These are phyloP conservation scores for Verticillium klebahnii DNA, from an alignment of 2,329 filamentous ascomycete species.

Conservation along the genomic window DNA sequence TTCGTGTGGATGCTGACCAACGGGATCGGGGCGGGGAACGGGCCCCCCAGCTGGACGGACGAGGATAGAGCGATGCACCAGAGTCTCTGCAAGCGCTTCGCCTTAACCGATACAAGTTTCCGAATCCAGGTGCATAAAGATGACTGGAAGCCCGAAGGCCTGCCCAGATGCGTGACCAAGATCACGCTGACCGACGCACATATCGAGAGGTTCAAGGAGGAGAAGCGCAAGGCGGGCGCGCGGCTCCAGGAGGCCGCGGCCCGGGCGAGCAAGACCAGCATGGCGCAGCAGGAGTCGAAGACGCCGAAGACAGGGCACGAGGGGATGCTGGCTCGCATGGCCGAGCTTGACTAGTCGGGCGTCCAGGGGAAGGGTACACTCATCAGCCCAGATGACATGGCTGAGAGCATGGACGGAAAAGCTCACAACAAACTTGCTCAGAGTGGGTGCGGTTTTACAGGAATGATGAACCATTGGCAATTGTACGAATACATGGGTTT, in stretches of 20 bases:
- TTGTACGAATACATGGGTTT: background rate
- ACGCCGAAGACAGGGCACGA: background rate
- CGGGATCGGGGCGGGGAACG: background rate
- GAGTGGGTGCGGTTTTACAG: background rate
- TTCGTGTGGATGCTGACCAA: background rate
- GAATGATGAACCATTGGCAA: background rate
- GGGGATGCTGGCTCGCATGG: background rate
- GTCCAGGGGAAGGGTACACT: no score
- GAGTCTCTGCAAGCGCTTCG: background rate
- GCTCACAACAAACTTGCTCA: no score
- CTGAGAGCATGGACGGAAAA: no score
- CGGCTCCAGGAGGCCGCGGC: background rate
- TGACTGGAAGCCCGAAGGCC: background rate
- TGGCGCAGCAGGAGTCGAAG: background rate
- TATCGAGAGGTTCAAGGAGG: background rate
- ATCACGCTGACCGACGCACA: background rate
- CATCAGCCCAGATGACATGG: no score
- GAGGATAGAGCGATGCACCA: background rate
- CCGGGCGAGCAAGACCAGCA: background rate
- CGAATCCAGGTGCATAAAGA: background rate
- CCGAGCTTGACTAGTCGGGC: no score
- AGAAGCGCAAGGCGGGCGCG: background rate
- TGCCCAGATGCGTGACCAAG: background rate
- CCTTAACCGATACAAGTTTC: background rate
- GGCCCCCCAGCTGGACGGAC: background rate